A percentile compares a stretch with the other conserved stretches of the same genome.
phyloP scores from a whole-genome alignment of 257 asterid genomes.

The Datura wrightii region DNA sequence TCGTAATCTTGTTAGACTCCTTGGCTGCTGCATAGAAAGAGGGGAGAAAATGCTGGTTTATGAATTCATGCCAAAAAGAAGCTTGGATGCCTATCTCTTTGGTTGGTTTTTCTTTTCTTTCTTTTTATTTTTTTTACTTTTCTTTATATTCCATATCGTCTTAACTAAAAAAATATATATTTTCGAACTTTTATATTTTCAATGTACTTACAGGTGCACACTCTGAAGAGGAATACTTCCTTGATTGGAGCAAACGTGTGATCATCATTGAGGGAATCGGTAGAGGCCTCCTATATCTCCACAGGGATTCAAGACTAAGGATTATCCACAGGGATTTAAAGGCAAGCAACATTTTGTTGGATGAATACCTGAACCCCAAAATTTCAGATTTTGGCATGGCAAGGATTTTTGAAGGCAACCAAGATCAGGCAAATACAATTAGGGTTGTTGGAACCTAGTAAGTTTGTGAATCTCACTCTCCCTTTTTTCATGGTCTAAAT shows the following conservation, averaged over 20 bases:
- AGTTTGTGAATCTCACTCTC: conserved; percentile 31
- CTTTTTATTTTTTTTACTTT: neutral
- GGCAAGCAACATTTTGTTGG: conserved; percentile 66
- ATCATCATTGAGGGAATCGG: conserved; percentile 64
- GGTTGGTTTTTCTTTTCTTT: conserved; percentile 40
- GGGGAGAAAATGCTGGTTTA: conserved; percentile 60
- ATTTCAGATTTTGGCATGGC: conserved; percentile 81
- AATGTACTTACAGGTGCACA: neutral
- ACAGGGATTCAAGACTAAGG: conserved; percentile 65
- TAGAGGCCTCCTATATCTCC: conserved; percentile 71
- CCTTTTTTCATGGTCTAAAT: neutral
- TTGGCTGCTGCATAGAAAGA: conserved; percentile 58
- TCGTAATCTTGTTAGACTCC: conserved; percentile 56
- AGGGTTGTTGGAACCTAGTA: conserved; percentile 80
- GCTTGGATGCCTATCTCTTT: conserved; percentile 56
- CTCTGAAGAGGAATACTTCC: neutral
- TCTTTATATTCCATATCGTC: neutral
- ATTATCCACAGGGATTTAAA: conserved; percentile 73
- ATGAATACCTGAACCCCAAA: conserved; percentile 66
- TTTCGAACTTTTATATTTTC: neutral
- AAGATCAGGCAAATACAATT: conserved; percentile 58
- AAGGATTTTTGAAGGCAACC: conserved; percentile 57
- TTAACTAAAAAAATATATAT: neutral
- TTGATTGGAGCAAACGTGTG: conserved; percentile 60
- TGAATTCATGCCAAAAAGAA: conserved; percentile 65